Conservation (phyloP, 2,329 filamentous ascomycete species). For the Blastomyces silverae region DNA sequence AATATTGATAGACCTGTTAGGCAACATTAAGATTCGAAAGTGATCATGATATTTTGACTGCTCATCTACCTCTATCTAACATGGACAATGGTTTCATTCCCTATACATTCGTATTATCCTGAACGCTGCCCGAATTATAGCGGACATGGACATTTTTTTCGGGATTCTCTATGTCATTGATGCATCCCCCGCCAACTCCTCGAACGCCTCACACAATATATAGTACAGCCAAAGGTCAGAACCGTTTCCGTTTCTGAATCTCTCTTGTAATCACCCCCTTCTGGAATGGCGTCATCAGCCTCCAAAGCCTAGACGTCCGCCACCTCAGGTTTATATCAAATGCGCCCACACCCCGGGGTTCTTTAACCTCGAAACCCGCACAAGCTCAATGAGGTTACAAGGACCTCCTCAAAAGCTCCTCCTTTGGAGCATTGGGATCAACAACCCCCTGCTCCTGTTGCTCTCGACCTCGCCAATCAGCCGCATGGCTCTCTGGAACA, state of each 20-base stretch:
- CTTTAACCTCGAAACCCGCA: background rate
- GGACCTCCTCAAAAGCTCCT: background rate
- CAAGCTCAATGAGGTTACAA: no score
- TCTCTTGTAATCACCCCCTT: background rate
- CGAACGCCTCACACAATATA: background rate
- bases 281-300: background rate
- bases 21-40: background rate
- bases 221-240: background rate
- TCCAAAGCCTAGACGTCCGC: background rate
- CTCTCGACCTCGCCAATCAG: slow-evolving; percentile 66
- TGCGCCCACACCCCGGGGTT: background rate
- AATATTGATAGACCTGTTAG: background rate
- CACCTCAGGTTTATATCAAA: background rate
- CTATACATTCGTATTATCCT: background rate
- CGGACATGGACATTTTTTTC: background rate
- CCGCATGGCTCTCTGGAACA: slow-evolving; percentile 61
- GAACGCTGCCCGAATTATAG: background rate
- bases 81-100: background rate
- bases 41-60: background rate
- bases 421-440: slow-evolving; percentile 3
- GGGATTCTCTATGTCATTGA: background rate
- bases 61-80: background rate
- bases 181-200: background rate
- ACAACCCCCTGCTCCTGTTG: slow-evolving; percentile 28
- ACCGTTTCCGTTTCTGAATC: background rate